Base-by-base conservation (phyloP, 75 land plant species). In the Pinus tabuliformis region DNA sequence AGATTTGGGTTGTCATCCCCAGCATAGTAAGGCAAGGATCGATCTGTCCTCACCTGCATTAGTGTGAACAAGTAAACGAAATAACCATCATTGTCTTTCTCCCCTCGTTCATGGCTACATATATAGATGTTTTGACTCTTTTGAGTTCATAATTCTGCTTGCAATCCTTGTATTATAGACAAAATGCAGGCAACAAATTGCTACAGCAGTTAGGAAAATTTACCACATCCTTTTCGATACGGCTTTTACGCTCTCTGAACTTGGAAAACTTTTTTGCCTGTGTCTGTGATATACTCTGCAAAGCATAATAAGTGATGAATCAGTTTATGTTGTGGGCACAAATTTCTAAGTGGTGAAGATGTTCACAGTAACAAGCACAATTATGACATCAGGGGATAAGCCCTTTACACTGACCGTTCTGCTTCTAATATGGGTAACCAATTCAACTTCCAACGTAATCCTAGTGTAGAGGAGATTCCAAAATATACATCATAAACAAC, bases 141-240 rank as follows among this genome's bases (percentile, higher is more conserved):
- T 37, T 15, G 7, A 64, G 5, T 5, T 1, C 17, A 17, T 17
- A 21, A 6, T 33, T 20, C 7, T 33, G 16, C 17, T 33, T 3
- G 4, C 4, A 63, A 18, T 63, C 52, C 7, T 52, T 57, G 62
- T 6, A 72, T 14, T 52, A 45, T 28, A 42, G 8, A 54, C 12
- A 17, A 54, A 49, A 49, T 49, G 54, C 11, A 49, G 54, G 9
- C 20, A 18, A 18, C 28, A 58, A 73, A 57, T 39, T 66, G 8
- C 49, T 65, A 20, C 6, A 68, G 18, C 4, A 3, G 2, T 37
- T 5, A 74, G 66, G 24, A 39, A 74, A 30, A 60, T 82, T 30
- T 84, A 97, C 99, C 98, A 97, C 99, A 86, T 97, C 99, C 81
- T 97, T 97, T 75, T 97, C 99, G 72, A 97, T 92, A 24, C 96